Base-by-base conservation (phyloP, 2,329 filamentous ascomycete species). In the Hymenoscyphus albidus region DNA sequence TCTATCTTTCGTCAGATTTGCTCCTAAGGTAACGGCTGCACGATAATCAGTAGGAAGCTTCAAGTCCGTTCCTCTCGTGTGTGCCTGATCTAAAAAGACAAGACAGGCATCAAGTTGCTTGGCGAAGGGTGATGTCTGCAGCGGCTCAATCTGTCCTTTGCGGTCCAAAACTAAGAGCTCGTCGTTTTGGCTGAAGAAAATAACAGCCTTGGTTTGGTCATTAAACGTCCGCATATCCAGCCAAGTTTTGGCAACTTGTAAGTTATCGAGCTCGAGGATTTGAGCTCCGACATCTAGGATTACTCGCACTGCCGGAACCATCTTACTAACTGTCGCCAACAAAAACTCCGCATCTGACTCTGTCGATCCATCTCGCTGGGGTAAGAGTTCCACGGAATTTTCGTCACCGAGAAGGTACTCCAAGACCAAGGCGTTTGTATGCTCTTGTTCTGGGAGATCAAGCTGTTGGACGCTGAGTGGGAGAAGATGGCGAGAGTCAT, bases 221-320 rank as follows among this genome's bases (percentile, higher is more conserved):
- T 65, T 22, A 5, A 0, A 64, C 32, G 66, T 65, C 55, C 69
- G 71, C 0, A 59, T 27, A 51, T 51, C n/a, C 0, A 91, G 71
- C 87, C 87, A 91, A 1, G 68, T 62, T 5, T 68, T 67, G 0
- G 85, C 84, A 1, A 91, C 78, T 3, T 81, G 75, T 0, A 75
- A 1, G 65, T 91, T 91, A 18, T 76, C 78, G 0, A 88, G 75
- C 39, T 92, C 88, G 0, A 92, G 73, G 6, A 92, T 83, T 61
- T 88, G 85, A 0, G 89, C 88, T 0, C 89, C 89, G 0, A 90
- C 88, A 68, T 92, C 89, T 0, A 92, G 78, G 0, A 92, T 82
- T 0, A 92, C 88, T 1, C 81, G 80, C 0, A 83, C 77, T 0
- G 75, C 71, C 0, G 77, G 75, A 0, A 77, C 42, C 58, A 83